Evolutionary conservation across 257 asterid genomes (phyloP).

Genomic region (Solanum bulbocastanum): DNA sequence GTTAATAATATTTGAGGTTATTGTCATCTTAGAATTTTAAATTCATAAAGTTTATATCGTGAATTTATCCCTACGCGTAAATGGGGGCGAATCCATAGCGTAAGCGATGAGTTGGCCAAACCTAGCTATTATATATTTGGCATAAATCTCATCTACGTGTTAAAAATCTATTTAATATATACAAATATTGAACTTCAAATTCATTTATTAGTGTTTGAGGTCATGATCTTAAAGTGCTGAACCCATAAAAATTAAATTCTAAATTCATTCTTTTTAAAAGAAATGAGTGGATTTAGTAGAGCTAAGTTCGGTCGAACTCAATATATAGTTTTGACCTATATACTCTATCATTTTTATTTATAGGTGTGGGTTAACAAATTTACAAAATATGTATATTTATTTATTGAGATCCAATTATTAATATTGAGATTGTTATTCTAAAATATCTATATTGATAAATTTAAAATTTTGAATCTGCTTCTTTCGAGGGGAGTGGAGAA

Average conservation of each 20-base stretch:
- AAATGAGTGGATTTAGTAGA: not conserved
- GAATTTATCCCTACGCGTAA: too few species aligned
- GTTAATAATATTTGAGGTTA: not conserved
- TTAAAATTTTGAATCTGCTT: not conserved
- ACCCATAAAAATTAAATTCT: too few species aligned
- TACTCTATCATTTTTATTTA: not conserved
- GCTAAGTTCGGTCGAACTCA: not conserved
- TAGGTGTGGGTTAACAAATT: not conserved
- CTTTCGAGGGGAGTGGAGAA: accelerated
- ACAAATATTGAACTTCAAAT: not conserved
- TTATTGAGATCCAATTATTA: not conserved
- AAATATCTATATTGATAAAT: not conserved
- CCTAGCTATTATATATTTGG: not conserved
- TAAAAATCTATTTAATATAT: not conserved
- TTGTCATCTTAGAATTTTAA: not conserved
- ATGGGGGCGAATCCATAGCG: too few species aligned
- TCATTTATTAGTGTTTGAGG: not conserved
- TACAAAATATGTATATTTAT: not conserved
- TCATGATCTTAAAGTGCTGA: too few species aligned
- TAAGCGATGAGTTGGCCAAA: not conserved
- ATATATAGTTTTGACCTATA: not conserved
- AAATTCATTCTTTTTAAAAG: too few species aligned
- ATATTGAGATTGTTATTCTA: not conserved
- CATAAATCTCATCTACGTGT: not conserved
- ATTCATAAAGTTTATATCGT: too few species aligned